These are phyloP conservation scores for Kurtzmaniella quercitrusa DNA, from an alignment of 1,139 yeast species.

Conservation along the genomic window DNA sequence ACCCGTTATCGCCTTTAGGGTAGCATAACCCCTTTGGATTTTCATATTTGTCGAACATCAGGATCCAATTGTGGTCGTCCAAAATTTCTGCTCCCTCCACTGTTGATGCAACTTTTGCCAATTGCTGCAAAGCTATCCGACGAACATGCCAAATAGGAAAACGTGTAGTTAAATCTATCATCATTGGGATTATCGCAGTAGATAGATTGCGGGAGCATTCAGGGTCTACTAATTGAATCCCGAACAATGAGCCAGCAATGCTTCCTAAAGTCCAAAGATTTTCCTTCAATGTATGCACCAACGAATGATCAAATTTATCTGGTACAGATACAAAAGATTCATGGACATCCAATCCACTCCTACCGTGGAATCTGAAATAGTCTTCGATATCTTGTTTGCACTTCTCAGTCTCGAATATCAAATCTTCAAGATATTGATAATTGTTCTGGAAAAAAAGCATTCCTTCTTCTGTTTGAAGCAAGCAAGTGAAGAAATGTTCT, in stretches of 20 bases:
- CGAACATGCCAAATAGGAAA: slow-evolving; percentile 62
- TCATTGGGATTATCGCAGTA: slow-evolving; percentile 49
- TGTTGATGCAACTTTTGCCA: slow-evolving; percentile 73
- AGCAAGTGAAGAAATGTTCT: slow-evolving; percentile 71
- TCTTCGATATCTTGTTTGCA: slow-evolving; percentile 2
- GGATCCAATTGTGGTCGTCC: slow-evolving; percentile 76
- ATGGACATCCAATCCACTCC: slow-evolving; percentile 1
- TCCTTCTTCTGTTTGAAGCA: slow-evolving; percentile 82
- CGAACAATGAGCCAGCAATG: slow-evolving; percentile 65
- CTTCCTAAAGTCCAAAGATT: slow-evolving; percentile 87
- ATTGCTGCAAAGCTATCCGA: slow-evolving; percentile 72
- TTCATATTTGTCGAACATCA: slow-evolving; percentile 50
- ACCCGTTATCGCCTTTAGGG: slow-evolving; percentile 30
- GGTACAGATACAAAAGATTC: neutral
- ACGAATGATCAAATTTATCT: slow-evolving; percentile 4
- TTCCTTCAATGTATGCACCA: slow-evolving; percentile 50
- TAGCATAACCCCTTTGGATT: slow-evolving; percentile 54
- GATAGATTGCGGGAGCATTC: slow-evolving; percentile 42
- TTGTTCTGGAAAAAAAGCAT: slow-evolving; percentile 33
- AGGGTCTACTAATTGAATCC: slow-evolving; percentile 64
- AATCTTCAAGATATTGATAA: slow-evolving; percentile 23
- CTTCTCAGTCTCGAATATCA: slow-evolving; percentile 20
- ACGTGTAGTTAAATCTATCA: slow-evolving; percentile 33
- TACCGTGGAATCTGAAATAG: slow-evolving; percentile 1
- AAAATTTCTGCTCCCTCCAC: slow-evolving; percentile 80